A percentile compares a stretch with the other conserved stretches of the same genome.
These are phyloP conservation scores for Tuber melanosporum DNA, from an alignment of 495 filamentous ascomycete genomes.

Conservation along the genomic window DNA sequence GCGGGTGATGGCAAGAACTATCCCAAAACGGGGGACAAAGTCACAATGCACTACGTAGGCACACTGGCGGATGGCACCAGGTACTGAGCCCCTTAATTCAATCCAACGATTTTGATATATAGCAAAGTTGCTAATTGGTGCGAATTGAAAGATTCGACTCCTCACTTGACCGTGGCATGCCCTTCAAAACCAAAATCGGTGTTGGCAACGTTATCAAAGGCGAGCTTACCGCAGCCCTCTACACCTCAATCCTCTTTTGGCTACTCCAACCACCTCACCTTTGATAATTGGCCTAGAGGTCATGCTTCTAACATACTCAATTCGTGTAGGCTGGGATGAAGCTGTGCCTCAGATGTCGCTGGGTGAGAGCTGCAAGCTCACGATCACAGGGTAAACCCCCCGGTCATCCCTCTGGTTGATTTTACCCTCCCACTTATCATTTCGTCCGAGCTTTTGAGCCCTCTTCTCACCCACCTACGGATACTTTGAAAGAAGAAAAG, in stretches of 20 bases:
- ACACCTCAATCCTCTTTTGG: slow-evolving; percentile 3
- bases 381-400: slow-evolving; percentile 52
- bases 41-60: slow-evolving; percentile 61
- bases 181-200: slow-evolving; percentile 56
- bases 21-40: slow-evolving; percentile 51
- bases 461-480: slow-evolving; percentile 5
- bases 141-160: slow-evolving; percentile 55
- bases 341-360: slow-evolving; percentile 58
- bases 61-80: slow-evolving; percentile 49
- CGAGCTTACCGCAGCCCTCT: slow-evolving; percentile 37
- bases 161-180: slow-evolving; percentile 49
- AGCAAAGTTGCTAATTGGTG: slow-evolving; percentile 12
- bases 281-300: neutral
- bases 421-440: slow-evolving; percentile 12
- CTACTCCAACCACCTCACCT: neutral
- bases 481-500: neutral
- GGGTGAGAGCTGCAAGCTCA: slow-evolving; percentile 58
- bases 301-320: neutral
- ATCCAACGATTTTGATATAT: neutral
- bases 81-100: slow-evolving; percentile 7
- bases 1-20: slow-evolving; percentile 50
- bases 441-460: slow-evolving; percentile 19
- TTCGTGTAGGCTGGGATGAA: slow-evolving; percentile 58
- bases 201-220: slow-evolving; percentile 59
- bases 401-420: slow-evolving; percentile 10